Percentiles rank a stretch among this genome's conserved stretches.
These are phyloP conservation scores for Rhizopogon rudus DNA, from an alignment of 768 basidiomycete genomes.

Conservation along the genomic window DNA sequence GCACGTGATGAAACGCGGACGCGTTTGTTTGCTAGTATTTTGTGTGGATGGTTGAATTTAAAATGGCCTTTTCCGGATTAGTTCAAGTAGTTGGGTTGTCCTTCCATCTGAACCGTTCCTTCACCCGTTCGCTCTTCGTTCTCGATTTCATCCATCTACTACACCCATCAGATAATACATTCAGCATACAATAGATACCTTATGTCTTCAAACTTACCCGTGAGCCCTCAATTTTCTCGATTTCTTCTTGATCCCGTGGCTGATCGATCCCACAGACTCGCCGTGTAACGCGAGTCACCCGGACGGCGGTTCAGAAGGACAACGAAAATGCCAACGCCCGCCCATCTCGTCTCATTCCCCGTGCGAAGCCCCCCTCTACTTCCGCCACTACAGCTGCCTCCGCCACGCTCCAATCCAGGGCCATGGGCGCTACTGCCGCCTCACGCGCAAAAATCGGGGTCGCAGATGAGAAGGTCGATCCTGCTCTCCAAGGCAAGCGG, in stretches of 20 bases:
- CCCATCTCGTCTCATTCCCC: constrained; percentile 52
- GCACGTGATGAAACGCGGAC: constrained; percentile 34
- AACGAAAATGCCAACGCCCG: constrained; percentile 70
- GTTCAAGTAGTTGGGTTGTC: constrained; percentile 5
- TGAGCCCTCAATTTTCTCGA: constrained; percentile 17
- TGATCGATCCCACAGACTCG: constrained; percentile 43
- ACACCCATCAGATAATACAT: constrained; percentile 4
- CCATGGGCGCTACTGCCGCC: constrained; percentile 35
- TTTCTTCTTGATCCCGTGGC: not conserved
- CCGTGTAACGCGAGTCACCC: constrained; percentile 55
- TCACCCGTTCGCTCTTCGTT: constrained; percentile 7
- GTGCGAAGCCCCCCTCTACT: constrained; percentile 52
- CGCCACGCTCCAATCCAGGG: constrained; percentile 35
- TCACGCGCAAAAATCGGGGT: constrained; percentile 25
- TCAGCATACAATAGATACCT: constrained; percentile 2
- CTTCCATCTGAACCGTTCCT: constrained; percentile 4
- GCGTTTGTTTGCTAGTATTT: constrained; percentile 34
- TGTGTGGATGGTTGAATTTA: constrained; percentile 25
- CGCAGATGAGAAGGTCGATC: constrained; percentile 38
- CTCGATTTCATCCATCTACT: constrained; percentile 3
- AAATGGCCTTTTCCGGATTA: constrained; percentile 27
- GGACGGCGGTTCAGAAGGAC: constrained; percentile 49
- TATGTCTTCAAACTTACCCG: constrained; percentile 44
- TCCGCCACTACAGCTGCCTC: constrained; percentile 22
- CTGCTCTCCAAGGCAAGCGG: constrained; percentile 53